Conservation (phyloP, 202 grass and related monocot species). For the Setaria viridis region DNA sequence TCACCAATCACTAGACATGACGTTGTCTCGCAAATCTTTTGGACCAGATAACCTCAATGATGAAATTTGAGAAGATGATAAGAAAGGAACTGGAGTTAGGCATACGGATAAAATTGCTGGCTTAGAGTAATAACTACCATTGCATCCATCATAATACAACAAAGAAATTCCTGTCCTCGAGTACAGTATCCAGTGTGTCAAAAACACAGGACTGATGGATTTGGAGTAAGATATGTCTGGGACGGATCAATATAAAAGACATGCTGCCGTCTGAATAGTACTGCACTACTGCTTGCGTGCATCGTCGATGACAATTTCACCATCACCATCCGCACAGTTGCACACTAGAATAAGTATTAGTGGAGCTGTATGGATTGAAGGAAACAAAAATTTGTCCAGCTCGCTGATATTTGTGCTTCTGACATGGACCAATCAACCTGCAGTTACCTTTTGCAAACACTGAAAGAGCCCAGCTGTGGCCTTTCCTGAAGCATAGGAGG, state of each 20-base stretch:
- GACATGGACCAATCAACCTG: conserved; percentile 3
- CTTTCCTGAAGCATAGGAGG: conserved; percentile 17
- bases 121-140: conserved; percentile 35
- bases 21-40: background rate
- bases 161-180: conserved; percentile 34
- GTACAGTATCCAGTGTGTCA: conserved; percentile 23
- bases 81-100: conserved; percentile 41
- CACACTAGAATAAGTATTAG: conserved; percentile 24
- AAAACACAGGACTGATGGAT: conserved; percentile 29
- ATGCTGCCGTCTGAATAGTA: conserved; percentile 55
- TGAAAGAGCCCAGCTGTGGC: conserved; percentile 12
- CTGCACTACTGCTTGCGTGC: conserved; percentile 41
- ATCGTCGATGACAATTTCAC: conserved; percentile 49
- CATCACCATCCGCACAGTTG: conserved; percentile 38
- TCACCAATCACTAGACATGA: background rate
- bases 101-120: conserved; percentile 32
- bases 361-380: conserved; percentile 6
- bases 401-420: conserved; percentile 4
- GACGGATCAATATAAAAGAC: conserved; percentile 48
- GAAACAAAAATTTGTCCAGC: conserved; percentile 3
- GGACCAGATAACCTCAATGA: background rate
- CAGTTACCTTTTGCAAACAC: conserved; percentile 14
- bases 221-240: conserved; percentile 31
- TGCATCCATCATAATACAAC: conserved; percentile 33
- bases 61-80: conserved; percentile 38